Evolutionary conservation across 2,329 filamentous ascomycete genomes (phyloP).

Genomic region (Monilinia aucupariae): DNA sequence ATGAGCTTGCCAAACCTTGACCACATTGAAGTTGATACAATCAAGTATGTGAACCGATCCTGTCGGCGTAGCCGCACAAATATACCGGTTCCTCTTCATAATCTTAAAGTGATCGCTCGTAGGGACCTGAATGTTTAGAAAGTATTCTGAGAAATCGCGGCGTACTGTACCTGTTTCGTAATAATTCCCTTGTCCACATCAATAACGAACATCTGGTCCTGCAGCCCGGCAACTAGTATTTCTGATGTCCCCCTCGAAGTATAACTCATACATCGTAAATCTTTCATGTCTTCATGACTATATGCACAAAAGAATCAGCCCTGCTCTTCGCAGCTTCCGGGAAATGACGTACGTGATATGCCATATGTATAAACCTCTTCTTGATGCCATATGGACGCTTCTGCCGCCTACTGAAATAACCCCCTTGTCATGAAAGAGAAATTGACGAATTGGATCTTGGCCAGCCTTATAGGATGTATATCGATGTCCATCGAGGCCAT

Average conservation of each 20-base stretch:
- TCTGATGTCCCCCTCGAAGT: slow-evolving; percentile 78
- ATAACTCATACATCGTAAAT: slow-evolving; percentile 92
- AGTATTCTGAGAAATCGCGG: background rate
- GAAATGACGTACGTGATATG: slow-evolving; percentile 60
- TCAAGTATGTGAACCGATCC: slow-evolving; percentile 85
- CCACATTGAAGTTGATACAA: slow-evolving; percentile 66
- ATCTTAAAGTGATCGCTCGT: slow-evolving; percentile 77
- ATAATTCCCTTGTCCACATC: slow-evolving; percentile 67
- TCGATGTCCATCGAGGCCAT: slow-evolving; percentile 73
- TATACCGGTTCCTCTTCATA: slow-evolving; percentile 86
- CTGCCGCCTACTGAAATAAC: slow-evolving; percentile 77
- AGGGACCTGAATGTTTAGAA: slow-evolving; percentile 49
- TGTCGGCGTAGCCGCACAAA: slow-evolving; percentile 81
- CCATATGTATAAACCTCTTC: slow-evolving; percentile 81
- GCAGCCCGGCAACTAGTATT: slow-evolving; percentile 80
- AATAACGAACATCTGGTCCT: slow-evolving; percentile 77
- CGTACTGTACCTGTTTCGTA: slow-evolving; percentile 52
- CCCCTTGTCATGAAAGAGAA: slow-evolving; percentile 87
- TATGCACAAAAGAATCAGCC: slow-evolving; percentile 24
- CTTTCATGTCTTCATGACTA: slow-evolving; percentile 71
- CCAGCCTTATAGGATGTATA: slow-evolving; percentile 83
- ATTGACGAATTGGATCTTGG: slow-evolving; percentile 78
- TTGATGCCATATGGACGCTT: slow-evolving; percentile 82
- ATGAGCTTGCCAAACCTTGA: slow-evolving; percentile 89
- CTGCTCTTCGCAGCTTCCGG: background rate